Conservation (phyloP, 768 basidiomycete species). For the Agrocybe pediades region DNA sequence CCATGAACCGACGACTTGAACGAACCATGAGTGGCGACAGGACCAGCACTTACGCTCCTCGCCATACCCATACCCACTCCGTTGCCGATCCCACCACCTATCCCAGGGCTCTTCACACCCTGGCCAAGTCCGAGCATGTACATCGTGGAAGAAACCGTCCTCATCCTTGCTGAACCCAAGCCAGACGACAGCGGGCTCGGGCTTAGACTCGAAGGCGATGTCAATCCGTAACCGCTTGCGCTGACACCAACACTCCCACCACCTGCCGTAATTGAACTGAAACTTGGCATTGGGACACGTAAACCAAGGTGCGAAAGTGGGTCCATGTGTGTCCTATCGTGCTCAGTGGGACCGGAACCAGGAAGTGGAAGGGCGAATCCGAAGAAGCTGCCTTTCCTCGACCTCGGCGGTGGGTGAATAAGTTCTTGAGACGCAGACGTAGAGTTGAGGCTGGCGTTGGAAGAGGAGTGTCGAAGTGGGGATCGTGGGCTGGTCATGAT, state of each 20-base stretch:
- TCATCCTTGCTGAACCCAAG: slow-evolving; percentile 29
- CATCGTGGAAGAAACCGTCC: slow-evolving; percentile 60
- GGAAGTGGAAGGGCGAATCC: slow-evolving; percentile 8
- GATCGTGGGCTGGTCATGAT: slow-evolving; percentile 66
- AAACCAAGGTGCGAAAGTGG: slow-evolving; percentile 50
- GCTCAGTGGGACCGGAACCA: slow-evolving; percentile 10
- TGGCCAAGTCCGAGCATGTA: slow-evolving; percentile 61
- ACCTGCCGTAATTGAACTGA: slow-evolving; percentile 16
- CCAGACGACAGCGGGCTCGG: background rate
- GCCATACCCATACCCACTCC: background rate
- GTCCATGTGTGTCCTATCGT: slow-evolving; percentile 24
- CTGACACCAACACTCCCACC: slow-evolving; percentile 1
- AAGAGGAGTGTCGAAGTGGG: slow-evolving; percentile 46
- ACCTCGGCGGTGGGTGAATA: slow-evolving; percentile 11
- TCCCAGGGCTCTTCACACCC: slow-evolving; percentile 9
- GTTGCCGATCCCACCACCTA: slow-evolving; percentile 28
- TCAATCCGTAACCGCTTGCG: slow-evolving; percentile 4
- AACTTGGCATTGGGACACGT: slow-evolving; percentile 61
- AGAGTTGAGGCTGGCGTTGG: slow-evolving; percentile 21
- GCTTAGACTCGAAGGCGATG: slow-evolving; percentile 16
- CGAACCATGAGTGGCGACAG: background rate
- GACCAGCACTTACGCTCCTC: background rate
- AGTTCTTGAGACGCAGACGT: slow-evolving; percentile 15
- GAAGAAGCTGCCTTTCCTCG: slow-evolving; percentile 19
- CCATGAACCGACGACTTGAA: background rate